phyloP scores from a whole-genome alignment of 495 filamentous ascomycete species.

The Aspergillus campestris region DNA sequence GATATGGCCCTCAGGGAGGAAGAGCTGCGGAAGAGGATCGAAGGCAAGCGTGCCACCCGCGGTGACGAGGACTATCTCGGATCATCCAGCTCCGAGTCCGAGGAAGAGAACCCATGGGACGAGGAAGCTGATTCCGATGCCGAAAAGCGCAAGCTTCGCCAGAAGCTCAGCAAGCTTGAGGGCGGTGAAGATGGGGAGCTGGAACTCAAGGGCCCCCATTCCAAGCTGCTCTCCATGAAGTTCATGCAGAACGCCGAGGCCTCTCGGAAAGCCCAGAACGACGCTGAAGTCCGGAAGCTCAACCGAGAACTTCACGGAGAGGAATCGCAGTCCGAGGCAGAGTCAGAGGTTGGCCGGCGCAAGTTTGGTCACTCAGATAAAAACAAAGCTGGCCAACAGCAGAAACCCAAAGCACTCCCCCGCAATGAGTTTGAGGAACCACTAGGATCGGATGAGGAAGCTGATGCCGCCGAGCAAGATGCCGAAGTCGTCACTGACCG shows the following conservation, averaged over 20 bases:
- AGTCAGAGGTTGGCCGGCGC: slow-evolving; percentile 53
- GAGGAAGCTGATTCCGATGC: slow-evolving; percentile 49
- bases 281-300: slow-evolving; percentile 67
- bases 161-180: slow-evolving; percentile 53
- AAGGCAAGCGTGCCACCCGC: slow-evolving; percentile 57
- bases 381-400: slow-evolving; percentile 13
- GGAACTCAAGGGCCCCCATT: slow-evolving; percentile 31
- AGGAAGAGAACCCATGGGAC: slow-evolving; percentile 48
- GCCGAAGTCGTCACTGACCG: slow-evolving; percentile 15
- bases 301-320: slow-evolving; percentile 60
- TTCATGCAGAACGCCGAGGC: slow-evolving; percentile 92
- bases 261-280: slow-evolving; percentile 65
- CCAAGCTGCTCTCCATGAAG: slow-evolving; percentile 62
- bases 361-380: slow-evolving; percentile 48
- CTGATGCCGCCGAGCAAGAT: slow-evolving; percentile 13
- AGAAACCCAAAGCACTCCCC: slow-evolving; percentile 13
- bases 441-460: slow-evolving; percentile 45
- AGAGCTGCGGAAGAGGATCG: slow-evolving; percentile 72
- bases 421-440: slow-evolving; percentile 56
- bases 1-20: slow-evolving; percentile 83
- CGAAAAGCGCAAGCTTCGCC: slow-evolving; percentile 42
- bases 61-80: slow-evolving; percentile 41
- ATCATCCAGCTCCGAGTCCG: slow-evolving; percentile 45
- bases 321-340: slow-evolving; percentile 47
- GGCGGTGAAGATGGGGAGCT: slow-evolving; percentile 28